Conservation (phyloP, 2,329 filamentous ascomycete genomes). For the Emergomyces orientalis region DNA sequence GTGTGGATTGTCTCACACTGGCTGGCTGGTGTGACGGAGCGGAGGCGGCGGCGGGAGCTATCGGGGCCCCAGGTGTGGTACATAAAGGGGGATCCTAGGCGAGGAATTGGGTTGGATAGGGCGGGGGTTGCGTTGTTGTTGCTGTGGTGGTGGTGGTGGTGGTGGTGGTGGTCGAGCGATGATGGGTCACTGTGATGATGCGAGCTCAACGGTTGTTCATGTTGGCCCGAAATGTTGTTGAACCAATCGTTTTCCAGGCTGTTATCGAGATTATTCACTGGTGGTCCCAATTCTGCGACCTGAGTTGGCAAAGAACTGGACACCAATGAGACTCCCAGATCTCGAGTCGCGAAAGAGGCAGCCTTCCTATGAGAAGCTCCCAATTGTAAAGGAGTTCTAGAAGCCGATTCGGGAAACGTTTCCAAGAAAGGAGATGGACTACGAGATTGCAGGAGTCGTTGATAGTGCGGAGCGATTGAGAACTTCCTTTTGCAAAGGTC, state of each 20-base stretch:
- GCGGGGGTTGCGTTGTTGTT: slow-evolving; percentile 7
- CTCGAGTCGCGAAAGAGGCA: slow-evolving; percentile 35
- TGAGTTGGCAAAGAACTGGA: slow-evolving; percentile 32
- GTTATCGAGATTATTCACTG: background rate
- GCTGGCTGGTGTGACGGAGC: slow-evolving; percentile 25
- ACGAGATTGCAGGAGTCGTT: slow-evolving; percentile 50
- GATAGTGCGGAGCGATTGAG: slow-evolving; percentile 54
- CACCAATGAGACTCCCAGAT: slow-evolving; percentile 38
- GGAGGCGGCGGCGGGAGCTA: slow-evolving; percentile 25
- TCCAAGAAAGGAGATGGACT: slow-evolving; percentile 51
- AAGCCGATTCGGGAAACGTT: slow-evolving; percentile 25
- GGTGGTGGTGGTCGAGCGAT: background rate
- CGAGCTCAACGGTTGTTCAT: slow-evolving; percentile 15
- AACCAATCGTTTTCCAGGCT: slow-evolving; percentile 22
- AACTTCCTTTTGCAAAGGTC: slow-evolving; percentile 53
- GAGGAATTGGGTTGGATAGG: slow-evolving; percentile 27
- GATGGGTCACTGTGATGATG: background rate
- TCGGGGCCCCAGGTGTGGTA: slow-evolving; percentile 43
- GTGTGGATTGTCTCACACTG: slow-evolving; percentile 39
- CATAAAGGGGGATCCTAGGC: slow-evolving; percentile 42
- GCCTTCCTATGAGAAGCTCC: slow-evolving; percentile 20
- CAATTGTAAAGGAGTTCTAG: slow-evolving; percentile 21
- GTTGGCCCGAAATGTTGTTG: slow-evolving; percentile 21
- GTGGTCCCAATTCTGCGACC: slow-evolving; percentile 17
- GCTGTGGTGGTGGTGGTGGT: background rate